Conservation (phyloP, 2,329 filamentous ascomycete species). For the Microdochium trichocladiopsis region DNA sequence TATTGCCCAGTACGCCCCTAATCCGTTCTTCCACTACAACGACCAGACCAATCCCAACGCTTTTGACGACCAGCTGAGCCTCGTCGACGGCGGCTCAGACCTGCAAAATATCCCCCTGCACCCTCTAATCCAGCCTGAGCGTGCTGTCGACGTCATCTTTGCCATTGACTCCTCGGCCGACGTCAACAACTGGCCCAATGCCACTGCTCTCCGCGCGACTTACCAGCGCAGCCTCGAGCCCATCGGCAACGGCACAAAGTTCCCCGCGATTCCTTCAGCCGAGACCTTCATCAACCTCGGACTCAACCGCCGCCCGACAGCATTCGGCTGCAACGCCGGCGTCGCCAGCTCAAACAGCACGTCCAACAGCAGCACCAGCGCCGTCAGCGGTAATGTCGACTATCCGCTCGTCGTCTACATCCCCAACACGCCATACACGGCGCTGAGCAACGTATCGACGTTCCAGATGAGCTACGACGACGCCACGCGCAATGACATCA, state of each 20-base stretch:
- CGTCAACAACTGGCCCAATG: constrained; percentile 68
- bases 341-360: constrained; percentile 70
- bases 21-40: constrained; percentile 67
- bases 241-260: constrained; percentile 57
- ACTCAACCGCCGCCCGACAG: constrained; percentile 66
- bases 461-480: constrained; percentile 60
- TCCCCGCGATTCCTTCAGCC: constrained; percentile 64
- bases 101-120: constrained; percentile 73
- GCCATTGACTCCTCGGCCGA: constrained; percentile 75
- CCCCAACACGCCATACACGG: constrained; percentile 76
- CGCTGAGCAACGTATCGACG: constrained; percentile 72
- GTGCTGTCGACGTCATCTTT: constrained; percentile 72
- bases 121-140: constrained; percentile 67
- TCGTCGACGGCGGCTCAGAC: constrained; percentile 76
- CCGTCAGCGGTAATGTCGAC: constrained; percentile 47
- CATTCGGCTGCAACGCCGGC: constrained; percentile 73
- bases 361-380: constrained; percentile 68
- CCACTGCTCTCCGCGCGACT: constrained; percentile 65
- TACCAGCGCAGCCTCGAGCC: constrained; percentile 57
- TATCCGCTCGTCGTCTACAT: constrained; percentile 77
- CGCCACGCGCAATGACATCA: constrained; percentile 67
- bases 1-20: constrained; percentile 66
- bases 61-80: constrained; percentile 45
- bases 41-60: constrained; percentile 51
- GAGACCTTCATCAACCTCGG: constrained; percentile 76